These are phyloP conservation scores for Allantophomopsis lycopodina DNA, from an alignment of 2,329 filamentous ascomycete genomes.

Conservation along the genomic window DNA sequence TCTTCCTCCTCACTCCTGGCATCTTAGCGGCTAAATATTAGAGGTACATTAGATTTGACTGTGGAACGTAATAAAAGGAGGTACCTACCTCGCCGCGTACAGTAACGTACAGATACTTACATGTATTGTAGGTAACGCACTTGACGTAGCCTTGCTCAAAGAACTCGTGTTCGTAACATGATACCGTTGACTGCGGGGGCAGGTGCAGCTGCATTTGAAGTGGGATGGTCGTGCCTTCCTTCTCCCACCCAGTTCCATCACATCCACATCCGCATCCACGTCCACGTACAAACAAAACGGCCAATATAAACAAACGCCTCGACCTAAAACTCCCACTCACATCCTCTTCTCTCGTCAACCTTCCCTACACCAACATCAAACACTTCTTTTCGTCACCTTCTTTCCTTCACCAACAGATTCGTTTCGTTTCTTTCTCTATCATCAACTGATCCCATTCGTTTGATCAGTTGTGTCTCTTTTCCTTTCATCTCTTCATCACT, in stretches of 20 bases:
- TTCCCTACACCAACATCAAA: background rate
- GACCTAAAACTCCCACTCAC: background rate
- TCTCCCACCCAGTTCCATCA: background rate
- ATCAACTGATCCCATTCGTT: constrained; percentile 1
- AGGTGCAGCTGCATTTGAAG: no score
- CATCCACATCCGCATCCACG: background rate
- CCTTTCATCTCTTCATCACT: constrained; percentile 1
- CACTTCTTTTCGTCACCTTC: constrained; percentile 2
- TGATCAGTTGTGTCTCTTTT: constrained; percentile 1
- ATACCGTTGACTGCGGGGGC: no score
- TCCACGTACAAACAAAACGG: background rate
- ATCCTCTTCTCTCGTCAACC: background rate
- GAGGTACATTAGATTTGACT: no score
- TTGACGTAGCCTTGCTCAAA: no score
- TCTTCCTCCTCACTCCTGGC: no score
- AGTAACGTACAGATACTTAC: no score
- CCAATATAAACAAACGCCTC: no score
- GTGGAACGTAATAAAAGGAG: no score
- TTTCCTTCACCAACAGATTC: background rate
- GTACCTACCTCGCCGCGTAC: no score
- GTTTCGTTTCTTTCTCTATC: background rate
- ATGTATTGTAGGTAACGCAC: no score
- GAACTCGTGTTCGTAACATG: no score
- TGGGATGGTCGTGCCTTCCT: background rate
- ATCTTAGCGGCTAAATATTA: no score